Conservation (phyloP, 2,329 filamentous ascomycete species). For the Nigrograna mackinnonii region DNA sequence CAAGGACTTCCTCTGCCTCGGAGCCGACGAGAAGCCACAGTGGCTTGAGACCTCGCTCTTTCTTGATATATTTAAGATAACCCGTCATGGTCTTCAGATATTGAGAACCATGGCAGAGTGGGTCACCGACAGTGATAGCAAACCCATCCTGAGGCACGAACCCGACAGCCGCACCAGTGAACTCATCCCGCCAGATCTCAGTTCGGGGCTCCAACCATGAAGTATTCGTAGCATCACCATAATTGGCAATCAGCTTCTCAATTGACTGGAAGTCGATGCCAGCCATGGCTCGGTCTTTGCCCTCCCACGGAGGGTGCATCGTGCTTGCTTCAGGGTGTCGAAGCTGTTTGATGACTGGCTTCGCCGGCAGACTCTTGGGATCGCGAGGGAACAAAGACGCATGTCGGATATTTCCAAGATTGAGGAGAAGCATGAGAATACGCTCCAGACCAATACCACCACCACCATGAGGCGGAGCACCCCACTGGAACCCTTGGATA, state of each 20-base stretch:
- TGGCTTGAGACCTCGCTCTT: conserved; percentile 73
- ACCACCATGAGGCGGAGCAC: conserved; percentile 85
- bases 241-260: conserved; percentile 90
- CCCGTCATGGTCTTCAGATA: conserved; percentile 72
- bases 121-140: conserved; percentile 84
- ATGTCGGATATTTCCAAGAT: conserved; percentile 86
- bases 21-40: conserved; percentile 87
- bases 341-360: conserved; percentile 64
- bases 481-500: conserved; percentile 84
- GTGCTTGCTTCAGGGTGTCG: conserved; percentile 89
- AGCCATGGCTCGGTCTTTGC: conserved; percentile 52
- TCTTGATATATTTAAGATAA: conserved; percentile 76
- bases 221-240: conserved; percentile 91
- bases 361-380: conserved; percentile 80
- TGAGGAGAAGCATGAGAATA: conserved; percentile 81
- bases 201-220: conserved; percentile 92
- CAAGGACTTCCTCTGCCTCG: conserved; percentile 79
- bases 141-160: conserved; percentile 79
- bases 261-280: conserved; percentile 68
- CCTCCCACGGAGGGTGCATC: conserved; percentile 66
- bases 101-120: conserved; percentile 79
- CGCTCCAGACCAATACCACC: conserved; percentile 90
- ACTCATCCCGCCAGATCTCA: conserved; percentile 79
- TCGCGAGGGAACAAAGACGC: conserved; percentile 87
- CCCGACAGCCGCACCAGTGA: conserved; percentile 81